Percentiles rank a stretch among this genome's conserved stretches.
phyloP scores from a whole-genome alignment of 768 basidiomycete species.

The Glaciozyma martinii region DNA sequence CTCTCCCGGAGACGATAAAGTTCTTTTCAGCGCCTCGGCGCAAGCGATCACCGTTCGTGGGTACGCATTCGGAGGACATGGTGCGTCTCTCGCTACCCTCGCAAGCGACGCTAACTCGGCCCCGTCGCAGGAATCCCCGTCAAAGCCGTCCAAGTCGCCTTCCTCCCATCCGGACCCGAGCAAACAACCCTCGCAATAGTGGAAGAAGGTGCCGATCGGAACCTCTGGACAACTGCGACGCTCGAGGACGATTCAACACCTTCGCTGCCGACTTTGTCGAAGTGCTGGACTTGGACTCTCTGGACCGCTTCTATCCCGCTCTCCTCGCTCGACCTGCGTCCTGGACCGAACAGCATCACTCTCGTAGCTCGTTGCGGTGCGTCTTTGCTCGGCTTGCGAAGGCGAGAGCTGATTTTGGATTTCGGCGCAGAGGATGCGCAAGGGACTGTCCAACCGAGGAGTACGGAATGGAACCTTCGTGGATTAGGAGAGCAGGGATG shows the following conservation, averaged over 20 bases:
- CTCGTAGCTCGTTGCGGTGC: conserved; percentile 14
- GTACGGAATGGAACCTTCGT: conserved; percentile 21
- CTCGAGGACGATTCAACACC: background rate
- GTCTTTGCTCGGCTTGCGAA: background rate
- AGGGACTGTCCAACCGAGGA: conserved; percentile 11
- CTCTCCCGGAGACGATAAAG: background rate
- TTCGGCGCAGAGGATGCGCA: conserved; percentile 13
- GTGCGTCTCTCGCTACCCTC: background rate
- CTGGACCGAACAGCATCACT: background rate
- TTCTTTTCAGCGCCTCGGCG: background rate
- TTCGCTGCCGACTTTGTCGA: background rate
- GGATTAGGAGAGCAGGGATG: conserved; percentile 23
- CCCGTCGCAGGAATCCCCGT: conserved; percentile 11
- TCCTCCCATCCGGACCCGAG: conserved; percentile 5
- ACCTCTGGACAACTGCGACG: background rate
- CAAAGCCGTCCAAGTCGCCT: conserved; percentile 4
- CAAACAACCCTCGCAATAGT: background rate
- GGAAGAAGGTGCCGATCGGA: background rate
- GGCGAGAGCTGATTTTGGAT: background rate
- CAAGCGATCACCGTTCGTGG: background rate
- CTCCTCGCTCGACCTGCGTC: background rate
- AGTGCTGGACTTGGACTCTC: conserved; percentile 22
- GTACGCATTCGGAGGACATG: conserved; percentile 13
- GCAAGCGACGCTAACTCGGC: background rate
- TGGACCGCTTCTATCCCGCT: background rate